phyloP scores from a whole-genome alignment of 1,139 yeast species.

The Sugiyamaella pinicola region DNA sequence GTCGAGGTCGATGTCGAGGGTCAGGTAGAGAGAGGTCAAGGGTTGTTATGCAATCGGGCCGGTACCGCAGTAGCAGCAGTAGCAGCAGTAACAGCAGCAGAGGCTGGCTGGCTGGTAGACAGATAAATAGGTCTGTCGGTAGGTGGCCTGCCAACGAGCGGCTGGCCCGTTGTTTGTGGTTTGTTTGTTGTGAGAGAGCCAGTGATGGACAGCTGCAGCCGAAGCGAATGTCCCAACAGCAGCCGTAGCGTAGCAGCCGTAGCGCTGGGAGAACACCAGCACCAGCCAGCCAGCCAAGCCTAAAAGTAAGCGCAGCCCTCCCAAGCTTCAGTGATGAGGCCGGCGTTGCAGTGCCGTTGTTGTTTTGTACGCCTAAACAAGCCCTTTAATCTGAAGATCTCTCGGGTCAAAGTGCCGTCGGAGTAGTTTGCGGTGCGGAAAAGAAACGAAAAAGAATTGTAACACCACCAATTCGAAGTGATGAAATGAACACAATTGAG shows the following conservation, averaged over 20 bases:
- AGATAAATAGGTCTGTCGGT: not conserved
- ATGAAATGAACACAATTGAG: not conserved
- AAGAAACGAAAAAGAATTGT: too few relatives aligned
- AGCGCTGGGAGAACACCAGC: too few relatives aligned
- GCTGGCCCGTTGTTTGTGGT: too few relatives aligned
- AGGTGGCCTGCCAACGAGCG: too few relatives aligned
- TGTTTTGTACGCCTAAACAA: not conserved
- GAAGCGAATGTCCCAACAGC: too few relatives aligned
- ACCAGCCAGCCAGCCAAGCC: not conserved
- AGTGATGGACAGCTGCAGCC: too few relatives aligned
- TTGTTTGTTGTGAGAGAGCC: too few relatives aligned
- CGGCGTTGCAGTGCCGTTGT: not conserved
- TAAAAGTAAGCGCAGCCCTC: not conserved
- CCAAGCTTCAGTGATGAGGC: not conserved
- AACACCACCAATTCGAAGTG: not conserved
- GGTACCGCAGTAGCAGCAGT: not conserved
- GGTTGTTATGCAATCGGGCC: conserved; percentile 1
- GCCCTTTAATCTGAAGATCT: not conserved
- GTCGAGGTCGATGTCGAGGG: not conserved
- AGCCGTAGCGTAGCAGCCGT: too few relatives aligned
- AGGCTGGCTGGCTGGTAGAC: not conserved
- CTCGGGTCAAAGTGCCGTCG: not conserved
- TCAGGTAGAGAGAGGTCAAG: not conserved
- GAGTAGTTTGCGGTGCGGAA: not conserved
- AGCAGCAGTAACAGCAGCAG: not conserved